phyloP scores from a whole-genome alignment of 495 filamentous ascomycete species.

The Gamarada debralockiae region DNA sequence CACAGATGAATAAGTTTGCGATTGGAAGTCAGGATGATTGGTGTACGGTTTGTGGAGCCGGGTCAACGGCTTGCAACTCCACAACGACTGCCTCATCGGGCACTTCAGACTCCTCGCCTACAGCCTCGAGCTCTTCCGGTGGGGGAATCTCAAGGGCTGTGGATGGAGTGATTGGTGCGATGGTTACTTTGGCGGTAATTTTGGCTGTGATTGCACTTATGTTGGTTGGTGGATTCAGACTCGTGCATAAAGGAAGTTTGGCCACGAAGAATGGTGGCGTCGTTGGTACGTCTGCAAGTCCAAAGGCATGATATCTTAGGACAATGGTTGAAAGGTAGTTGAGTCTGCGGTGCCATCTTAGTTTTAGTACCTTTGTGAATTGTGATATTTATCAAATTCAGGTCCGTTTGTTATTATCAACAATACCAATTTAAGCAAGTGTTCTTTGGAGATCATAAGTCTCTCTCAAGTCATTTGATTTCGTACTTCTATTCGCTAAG shows the following conservation, averaged over 20 bases:
- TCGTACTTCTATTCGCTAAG: no score
- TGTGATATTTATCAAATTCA: no score
- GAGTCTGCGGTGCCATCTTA: no score
- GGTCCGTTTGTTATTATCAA: no score
- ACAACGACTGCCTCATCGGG: slow-evolving; percentile 25
- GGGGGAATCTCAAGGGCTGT: slow-evolving; percentile 40
- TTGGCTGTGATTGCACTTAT: slow-evolving; percentile 39
- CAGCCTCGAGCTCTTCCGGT: slow-evolving; percentile 5
- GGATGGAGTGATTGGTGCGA: slow-evolving; percentile 48
- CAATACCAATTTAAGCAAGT: no score
- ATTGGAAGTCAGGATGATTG: slow-evolving; percentile 57
- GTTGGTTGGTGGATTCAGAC: slow-evolving; percentile 38
- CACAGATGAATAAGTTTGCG: slow-evolving; percentile 56
- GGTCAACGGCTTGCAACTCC: slow-evolving; percentile 49
- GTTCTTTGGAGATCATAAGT: no score
- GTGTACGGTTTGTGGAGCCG: slow-evolving; percentile 66
- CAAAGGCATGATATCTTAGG: no score
- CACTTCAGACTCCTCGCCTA: not conserved
- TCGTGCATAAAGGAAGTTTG: slow-evolving; percentile 34
- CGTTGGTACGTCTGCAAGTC: no score
- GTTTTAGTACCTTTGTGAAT: no score
- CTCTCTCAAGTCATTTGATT: no score
- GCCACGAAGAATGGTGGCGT: not conserved
- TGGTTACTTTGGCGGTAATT: slow-evolving; percentile 43
- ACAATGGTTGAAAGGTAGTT: no score